Evolutionary conservation across 305 asterid genomes (phyloP).

Genomic region (Ruellia speciosa): DNA sequence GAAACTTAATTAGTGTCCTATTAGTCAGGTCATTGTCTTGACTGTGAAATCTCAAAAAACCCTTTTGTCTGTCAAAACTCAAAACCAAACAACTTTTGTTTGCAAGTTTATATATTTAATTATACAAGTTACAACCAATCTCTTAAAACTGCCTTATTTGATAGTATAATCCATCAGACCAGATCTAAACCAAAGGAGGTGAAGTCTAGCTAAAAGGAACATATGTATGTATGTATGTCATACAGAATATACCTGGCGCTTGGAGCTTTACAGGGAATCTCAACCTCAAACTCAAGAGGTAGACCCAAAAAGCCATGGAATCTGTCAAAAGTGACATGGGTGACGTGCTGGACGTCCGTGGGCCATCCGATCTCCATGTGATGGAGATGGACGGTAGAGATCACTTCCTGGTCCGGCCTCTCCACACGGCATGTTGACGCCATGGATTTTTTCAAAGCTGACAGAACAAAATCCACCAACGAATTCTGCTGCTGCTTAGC

Average conservation of each 20-base stretch:
- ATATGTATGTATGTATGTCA: no score
- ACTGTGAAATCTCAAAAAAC: no score
- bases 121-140: no score
- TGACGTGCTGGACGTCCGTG: constrained; percentile 61
- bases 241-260: constrained; percentile 51
- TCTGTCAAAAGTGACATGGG: constrained; percentile 80
- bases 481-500: constrained; percentile 38
- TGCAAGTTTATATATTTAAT: no score
- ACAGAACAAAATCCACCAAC: constrained; percentile 39
- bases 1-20: no score
- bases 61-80: no score
- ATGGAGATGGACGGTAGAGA: constrained; percentile 45
- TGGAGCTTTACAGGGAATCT: constrained; percentile 63
- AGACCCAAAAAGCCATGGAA: constrained; percentile 80
- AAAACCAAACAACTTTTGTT: no score
- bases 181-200: no score
- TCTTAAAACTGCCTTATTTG: no score
- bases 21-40: no score
- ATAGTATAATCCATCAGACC: no score
- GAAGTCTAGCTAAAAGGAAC: no score
- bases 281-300: constrained; percentile 65
- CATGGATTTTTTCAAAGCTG: constrained; percentile 72
- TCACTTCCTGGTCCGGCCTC: constrained; percentile 35
- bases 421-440: constrained; percentile 48
- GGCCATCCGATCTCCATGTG: constrained; percentile 85